phyloP scores from a whole-genome alignment of 1,139 yeast genomes.

The Nakaseomyces bracarensis region DNA sequence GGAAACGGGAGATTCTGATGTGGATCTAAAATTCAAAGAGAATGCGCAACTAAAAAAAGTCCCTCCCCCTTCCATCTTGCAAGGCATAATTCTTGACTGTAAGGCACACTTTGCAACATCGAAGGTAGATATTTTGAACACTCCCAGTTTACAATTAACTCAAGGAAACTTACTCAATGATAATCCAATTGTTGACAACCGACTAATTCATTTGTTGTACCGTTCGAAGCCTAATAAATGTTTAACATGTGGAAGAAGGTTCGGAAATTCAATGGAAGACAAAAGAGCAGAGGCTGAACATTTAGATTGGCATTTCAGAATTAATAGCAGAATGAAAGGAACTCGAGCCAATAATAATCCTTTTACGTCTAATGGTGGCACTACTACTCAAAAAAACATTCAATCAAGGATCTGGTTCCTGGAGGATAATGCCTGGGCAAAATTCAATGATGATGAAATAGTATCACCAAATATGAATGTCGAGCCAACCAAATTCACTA shows the following conservation, averaged over 20 bases:
- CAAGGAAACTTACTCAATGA: constrained; percentile 25
- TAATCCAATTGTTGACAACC: constrained; percentile 21
- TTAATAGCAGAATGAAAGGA: constrained; percentile 66
- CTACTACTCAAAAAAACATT: constrained; percentile 27
- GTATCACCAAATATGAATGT: constrained; percentile 30
- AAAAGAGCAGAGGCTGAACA: constrained; percentile 51
- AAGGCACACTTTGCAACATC: constrained; percentile 27
- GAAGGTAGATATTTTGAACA: constrained; percentile 26
- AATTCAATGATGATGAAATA: constrained; percentile 59
- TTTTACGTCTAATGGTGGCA: constrained; percentile 11
- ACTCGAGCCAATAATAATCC: constrained; percentile 29
- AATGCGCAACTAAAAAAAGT: constrained; percentile 10
- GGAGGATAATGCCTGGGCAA: constrained; percentile 64
- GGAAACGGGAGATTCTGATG: constrained; percentile 7
- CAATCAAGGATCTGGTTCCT: constrained; percentile 82
- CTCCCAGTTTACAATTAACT: constrained; percentile 25
- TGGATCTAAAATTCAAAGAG: constrained; percentile 7
- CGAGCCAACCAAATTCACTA: background rate
- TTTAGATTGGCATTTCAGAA: constrained; percentile 94
- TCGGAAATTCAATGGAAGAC: constrained; percentile 56
- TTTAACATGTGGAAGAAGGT: constrained; percentile 83
- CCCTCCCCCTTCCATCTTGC: constrained; percentile 23
- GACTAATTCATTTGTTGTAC: constrained; percentile 28
- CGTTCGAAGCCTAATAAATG: constrained; percentile 65
- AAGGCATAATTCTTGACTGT: constrained; percentile 27